These are phyloP conservation scores for Mucor mucedo DNA, from an alignment of 371 early-diverging fungal genomes.

Conservation along the genomic window DNA sequence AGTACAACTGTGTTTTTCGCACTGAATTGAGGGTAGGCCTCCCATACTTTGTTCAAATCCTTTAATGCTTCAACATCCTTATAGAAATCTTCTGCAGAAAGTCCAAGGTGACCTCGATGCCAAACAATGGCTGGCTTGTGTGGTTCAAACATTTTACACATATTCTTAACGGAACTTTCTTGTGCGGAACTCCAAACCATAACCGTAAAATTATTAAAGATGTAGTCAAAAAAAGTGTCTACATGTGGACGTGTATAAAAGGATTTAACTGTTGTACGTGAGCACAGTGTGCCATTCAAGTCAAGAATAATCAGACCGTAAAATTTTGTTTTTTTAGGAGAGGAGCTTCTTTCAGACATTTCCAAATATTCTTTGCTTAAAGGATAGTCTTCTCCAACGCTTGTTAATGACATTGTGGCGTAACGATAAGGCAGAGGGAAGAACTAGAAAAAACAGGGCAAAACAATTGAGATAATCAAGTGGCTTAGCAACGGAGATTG, in stretches of 20 bases:
- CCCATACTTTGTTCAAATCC: slow-evolving; percentile 63
- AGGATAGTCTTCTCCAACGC: too few relatives aligned
- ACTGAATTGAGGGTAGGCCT: slow-evolving; percentile 45
- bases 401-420: too few relatives aligned
- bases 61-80: slow-evolving; percentile 64
- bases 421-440: too few relatives aligned
- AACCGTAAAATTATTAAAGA: slow-evolving; percentile 65
- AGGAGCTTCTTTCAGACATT: too few relatives aligned
- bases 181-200: slow-evolving; percentile 84
- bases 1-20: slow-evolving; percentile 69
- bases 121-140: slow-evolving; percentile 54
- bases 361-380: too few relatives aligned
- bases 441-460: too few relatives aligned
- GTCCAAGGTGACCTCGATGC: slow-evolving; percentile 62
- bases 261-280: slow-evolving; percentile 30
- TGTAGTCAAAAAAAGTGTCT: slow-evolving; percentile 59
- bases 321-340: slow-evolving; percentile 19
- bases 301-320: slow-evolving; percentile 64
- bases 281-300: slow-evolving; percentile 75
- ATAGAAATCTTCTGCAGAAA: slow-evolving; percentile 49
- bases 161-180: slow-evolving; percentile 56
- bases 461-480: too few relatives aligned
- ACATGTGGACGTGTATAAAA: slow-evolving; percentile 56
- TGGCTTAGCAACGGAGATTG: too few relatives aligned
- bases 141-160: slow-evolving; percentile 59